Conservation (phyloP, 2,329 filamentous ascomycete species). For the Stachybotrys elegans region DNA sequence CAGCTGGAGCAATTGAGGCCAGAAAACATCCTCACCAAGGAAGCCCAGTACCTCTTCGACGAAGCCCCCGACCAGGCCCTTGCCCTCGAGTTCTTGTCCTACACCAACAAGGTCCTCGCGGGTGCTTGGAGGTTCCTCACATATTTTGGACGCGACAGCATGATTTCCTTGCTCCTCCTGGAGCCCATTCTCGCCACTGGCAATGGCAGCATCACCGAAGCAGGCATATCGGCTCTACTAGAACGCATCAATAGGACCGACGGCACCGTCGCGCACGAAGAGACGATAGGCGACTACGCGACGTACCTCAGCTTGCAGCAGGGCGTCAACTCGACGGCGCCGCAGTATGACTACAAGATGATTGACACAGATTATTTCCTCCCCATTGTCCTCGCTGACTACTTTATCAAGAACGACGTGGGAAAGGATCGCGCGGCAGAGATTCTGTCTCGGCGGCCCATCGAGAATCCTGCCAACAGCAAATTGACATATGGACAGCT, state of each 20-base stretch:
- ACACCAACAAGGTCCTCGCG: conserved; percentile 56
- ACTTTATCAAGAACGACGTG: conserved; percentile 44
- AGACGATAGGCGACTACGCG: conserved; percentile 61
- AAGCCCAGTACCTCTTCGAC: conserved; percentile 38
- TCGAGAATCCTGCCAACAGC: conserved; percentile 43
- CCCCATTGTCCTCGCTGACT: conserved; percentile 51
- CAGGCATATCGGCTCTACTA: conserved; percentile 54
- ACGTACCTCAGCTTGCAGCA: conserved; percentile 53
- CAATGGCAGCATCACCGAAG: conserved; percentile 51
- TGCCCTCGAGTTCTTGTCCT: conserved; percentile 56
- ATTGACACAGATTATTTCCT: conserved; percentile 60
- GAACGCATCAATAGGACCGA: conserved; percentile 57
- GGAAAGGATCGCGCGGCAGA: conserved; percentile 26
- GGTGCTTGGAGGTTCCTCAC: conserved; percentile 63
- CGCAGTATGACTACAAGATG: conserved; percentile 55
- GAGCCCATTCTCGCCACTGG: conserved; percentile 53
- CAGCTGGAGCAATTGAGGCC: conserved; percentile 51
- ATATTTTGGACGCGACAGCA: conserved; percentile 62
- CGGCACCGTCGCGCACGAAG: conserved; percentile 59
- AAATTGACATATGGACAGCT: conserved; percentile 50
- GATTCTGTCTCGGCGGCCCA: conserved; percentile 37
- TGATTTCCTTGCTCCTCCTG: conserved; percentile 55
- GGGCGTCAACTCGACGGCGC: conserved; percentile 45
- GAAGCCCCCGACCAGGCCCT: conserved; percentile 38
- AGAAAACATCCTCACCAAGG: conserved; percentile 42